Base-by-base conservation (phyloP, 1,284 basidiomycete genomes). In the Farysia itapuensis region DNA sequence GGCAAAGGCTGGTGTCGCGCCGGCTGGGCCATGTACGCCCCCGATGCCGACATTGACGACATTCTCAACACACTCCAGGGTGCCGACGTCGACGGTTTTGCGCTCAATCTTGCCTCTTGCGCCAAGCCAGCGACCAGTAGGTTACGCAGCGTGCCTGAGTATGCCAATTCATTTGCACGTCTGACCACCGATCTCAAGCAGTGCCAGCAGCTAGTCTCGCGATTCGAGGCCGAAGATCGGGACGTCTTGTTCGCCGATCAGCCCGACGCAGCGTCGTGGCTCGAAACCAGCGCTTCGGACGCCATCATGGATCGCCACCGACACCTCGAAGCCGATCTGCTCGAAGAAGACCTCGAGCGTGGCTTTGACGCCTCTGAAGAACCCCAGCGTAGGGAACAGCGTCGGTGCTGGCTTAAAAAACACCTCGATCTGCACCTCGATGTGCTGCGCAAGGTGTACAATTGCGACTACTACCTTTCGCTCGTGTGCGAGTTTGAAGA, bases 381-480 rank as follows among this genome's bases (percentile, higher is more conserved):
- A n/a, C 38, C 41, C 5, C 43, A 39, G 4, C 52, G 39, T 37
- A 37, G 58, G 14, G 57, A 65, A 22, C 22, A 57, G n/a, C 44
- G 63, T 11, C 34, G 63, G n/a, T 30, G 19, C 12, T 43, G 35
- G 42, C 42, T 70, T 38, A 67, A 67, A 29, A 65, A 66, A 43
- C 56, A 48, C n/a, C 58, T 75, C 24, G 72, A 75, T 28, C 38
- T 71, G 36, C 65, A 65, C 21, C 44, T 75, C 15, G 72, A 75
- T 34, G 36, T 67, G 24, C 45, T 75, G 21, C 67, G 72, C 19
- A 43, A 49, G 21, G 71, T 72, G 14, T 75, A 68, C 36, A 57
- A 73, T 37, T 67, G 58, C 40, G 70, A 73, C 51, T 75, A 75
- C 45, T 75, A 75, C 49, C 51, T 65, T n/a, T 57, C 58, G 35